phyloP scores from a whole-genome alignment of 1,284 basidiomycete species.

The Vanrija pseudolonga region DNA sequence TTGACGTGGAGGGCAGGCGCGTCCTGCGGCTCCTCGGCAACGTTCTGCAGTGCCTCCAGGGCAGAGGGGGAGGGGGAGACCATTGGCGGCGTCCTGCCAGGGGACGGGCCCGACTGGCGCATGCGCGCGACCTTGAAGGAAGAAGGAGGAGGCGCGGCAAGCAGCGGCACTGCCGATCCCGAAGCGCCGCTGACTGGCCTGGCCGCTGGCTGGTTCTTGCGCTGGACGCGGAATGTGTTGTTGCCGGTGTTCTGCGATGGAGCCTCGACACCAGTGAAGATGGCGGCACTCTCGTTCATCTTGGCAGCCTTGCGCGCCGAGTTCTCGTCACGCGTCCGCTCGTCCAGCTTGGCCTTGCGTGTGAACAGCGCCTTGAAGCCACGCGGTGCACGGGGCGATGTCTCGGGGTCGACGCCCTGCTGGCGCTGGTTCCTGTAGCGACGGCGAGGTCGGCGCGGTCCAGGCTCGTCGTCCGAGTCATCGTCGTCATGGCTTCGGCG shows the following conservation, averaged over 20 bases:
- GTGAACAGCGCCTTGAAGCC: slow-evolving; percentile 14
- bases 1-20: neutral
- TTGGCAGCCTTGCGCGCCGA: slow-evolving; percentile 41
- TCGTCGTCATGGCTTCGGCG: too few species aligned
- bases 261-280: slow-evolving; percentile 38
- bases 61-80: too few species aligned
- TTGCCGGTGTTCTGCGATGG: slow-evolving; percentile 4
- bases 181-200: neutral
- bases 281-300: slow-evolving; percentile 36
- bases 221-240: neutral
- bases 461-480: neutral
- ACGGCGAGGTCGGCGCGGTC: neutral
- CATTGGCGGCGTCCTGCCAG: neutral
- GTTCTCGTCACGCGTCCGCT: slow-evolving; percentile 35
- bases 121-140: neutral
- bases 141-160: neutral
- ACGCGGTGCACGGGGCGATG: neutral
- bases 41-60: too few species aligned
- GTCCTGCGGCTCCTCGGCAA: neutral
- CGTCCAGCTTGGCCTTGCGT: slow-evolving; percentile 18
- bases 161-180: neutral
- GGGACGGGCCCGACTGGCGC: neutral
- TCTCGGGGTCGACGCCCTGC: too few species aligned
- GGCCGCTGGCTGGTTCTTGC: neutral
- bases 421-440: too few species aligned